Percentiles rank a stretch among this genome's conserved stretches.
Conservation (phyloP, 345 rosid genomes). For the Brassica incana region DNA sequence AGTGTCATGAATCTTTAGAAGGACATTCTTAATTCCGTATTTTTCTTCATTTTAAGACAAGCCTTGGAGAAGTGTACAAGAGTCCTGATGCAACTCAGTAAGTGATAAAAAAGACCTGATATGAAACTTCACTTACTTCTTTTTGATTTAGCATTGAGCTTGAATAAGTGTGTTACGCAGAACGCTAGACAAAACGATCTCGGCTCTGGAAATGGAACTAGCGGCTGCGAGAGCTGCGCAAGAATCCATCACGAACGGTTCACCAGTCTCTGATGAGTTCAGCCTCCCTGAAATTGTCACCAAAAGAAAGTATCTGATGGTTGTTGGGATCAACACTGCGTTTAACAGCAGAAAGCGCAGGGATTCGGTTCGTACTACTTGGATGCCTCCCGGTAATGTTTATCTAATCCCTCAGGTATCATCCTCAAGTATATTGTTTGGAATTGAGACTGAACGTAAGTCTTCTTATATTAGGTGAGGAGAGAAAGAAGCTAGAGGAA, state of each 20-base stretch:
- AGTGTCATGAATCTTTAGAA: neutral
- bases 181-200: conserved; percentile 73
- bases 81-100: conserved; percentile 78
- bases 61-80: conserved; percentile 67
- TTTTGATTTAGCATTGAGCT: conserved; percentile 5
- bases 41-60: conserved; percentile 46
- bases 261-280: conserved; percentile 66
- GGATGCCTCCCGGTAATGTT: conserved; percentile 94
- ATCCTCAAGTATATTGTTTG: conserved; percentile 1
- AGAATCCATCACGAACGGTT: conserved; percentile 75
- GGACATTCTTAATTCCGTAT: neutral
- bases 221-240: conserved; percentile 85
- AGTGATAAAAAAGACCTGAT: conserved; percentile 25
- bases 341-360: conserved; percentile 93
- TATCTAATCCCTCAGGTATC: neutral
- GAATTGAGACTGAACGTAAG: conserved; percentile 16
- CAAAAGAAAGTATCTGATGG: conserved; percentile 80
- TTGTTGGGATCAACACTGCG: conserved; percentile 86
- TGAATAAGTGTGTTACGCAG: conserved; percentile 38
- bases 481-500: conserved; percentile 86
- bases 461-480: conserved; percentile 53
- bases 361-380: conserved; percentile 89
- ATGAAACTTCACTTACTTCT: neutral
- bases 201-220: conserved; percentile 75
- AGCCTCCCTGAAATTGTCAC: conserved; percentile 46